Conservation (phyloP, 2,329 filamentous ascomycete genomes). For the Verticillium klebahnii region DNA sequence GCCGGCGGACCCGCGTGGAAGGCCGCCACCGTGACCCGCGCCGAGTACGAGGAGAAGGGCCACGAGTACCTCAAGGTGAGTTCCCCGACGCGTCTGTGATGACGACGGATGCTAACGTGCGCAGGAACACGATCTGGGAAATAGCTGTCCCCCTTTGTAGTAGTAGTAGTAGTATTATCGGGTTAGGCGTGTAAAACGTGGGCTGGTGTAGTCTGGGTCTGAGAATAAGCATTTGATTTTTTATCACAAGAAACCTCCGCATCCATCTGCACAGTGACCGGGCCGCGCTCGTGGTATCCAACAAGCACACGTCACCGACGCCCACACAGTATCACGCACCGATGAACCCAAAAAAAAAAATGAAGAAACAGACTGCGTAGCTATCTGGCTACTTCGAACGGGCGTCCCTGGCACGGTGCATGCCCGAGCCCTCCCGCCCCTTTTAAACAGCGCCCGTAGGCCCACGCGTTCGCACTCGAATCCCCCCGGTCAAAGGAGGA, state of each 20-base stretch:
- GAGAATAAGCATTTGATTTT: not conserved
- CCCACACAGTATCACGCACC: not conserved
- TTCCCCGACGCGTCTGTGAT: constrained; percentile 4
- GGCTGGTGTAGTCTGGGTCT: not conserved
- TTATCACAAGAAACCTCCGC: too few relatives aligned
- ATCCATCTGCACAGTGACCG: too few relatives aligned
- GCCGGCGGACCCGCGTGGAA: constrained; percentile 57
- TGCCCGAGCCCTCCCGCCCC: not conserved
- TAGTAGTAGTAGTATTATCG: constrained; percentile 21
- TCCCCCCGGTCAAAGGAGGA: not conserved
- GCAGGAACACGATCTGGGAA: constrained; percentile 64
- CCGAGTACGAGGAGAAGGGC: constrained; percentile 90
- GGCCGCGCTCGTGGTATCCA: too few relatives aligned
- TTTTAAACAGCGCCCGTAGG: not conserved
- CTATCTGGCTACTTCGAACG: not conserved
- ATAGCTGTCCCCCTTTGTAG: constrained; percentile 42
- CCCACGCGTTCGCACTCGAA: not conserved
- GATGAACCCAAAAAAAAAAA: not conserved
- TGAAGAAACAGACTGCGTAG: not conserved
- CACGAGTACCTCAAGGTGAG: constrained; percentile 84
- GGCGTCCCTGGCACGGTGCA: not conserved
- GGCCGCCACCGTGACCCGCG: constrained; percentile 64
- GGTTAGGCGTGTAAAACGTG: not conserved
- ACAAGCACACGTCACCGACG: too few relatives aligned
- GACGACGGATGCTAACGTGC: constrained; percentile 4